Base-by-base conservation (phyloP, 306 rosid genomes). In the Malus sylvestris region DNA sequence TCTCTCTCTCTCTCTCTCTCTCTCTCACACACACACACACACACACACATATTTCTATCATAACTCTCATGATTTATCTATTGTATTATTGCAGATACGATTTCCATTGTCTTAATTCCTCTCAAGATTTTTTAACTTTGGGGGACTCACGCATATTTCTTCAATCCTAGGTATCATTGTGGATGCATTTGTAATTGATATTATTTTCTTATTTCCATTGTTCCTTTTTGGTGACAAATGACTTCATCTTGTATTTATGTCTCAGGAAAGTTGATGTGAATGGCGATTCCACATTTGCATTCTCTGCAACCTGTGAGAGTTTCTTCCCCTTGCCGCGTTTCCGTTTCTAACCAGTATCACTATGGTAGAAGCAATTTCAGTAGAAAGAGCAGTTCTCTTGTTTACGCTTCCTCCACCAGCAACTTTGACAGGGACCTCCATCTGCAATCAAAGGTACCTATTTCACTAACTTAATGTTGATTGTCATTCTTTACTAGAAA, bases 241-340 rank as follows among this genome's bases (percentile, higher is more conserved):
- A 9, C 30, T 40, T 59, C 40, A 40, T 25, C 42, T 73, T 59
- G 68, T 30, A 57, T 73, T 8, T 10, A 40, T 59, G 68, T 40
- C 57, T 23, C 59, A 73, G 59, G 59, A 73, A 59, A 35, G 16
- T 73, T 57, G 42, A 9, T 40, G 10, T 38, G 27, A 44, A 83
- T 83, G 84, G 81, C 67, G 33, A 70, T 55, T 42, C 76, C 87
- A 51, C 67, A 76, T 29, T 71, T 64, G 33, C 79, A 76, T 2
- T 61, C 14, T 68, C 49, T 59, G 72, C 81, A 62, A 13, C 62
- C 59, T 9, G 23, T 64, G 63, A 80, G 67, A 53, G 57, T 76
- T 8, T 76, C 81, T 74, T 76, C 74, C 8, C 70, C 33, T 14
- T 45, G 22, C 15, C 55, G 66, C 19, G 65, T 80, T 40, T 80